Evolutionary conservation across 2,329 filamentous ascomycete species (phyloP).

Genomic region (Penicillium sp.): DNA sequence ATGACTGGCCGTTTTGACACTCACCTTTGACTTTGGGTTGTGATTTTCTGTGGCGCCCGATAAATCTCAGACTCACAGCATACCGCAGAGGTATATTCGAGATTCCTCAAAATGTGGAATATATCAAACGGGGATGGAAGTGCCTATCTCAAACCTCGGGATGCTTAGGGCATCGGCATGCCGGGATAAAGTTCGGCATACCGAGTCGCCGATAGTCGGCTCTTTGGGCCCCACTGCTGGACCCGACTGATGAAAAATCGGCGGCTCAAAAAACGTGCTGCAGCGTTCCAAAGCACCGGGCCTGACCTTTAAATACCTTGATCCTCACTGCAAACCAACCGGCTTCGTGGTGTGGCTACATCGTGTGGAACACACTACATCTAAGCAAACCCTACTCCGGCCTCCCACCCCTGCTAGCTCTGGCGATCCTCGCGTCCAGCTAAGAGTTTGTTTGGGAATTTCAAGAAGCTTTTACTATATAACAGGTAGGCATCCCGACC

Average conservation of each 20-base stretch:
- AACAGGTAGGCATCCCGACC: not conserved
- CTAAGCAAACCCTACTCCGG: not conserved
- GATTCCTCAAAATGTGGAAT: no score
- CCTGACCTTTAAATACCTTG: not conserved
- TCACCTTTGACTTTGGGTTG: no score
- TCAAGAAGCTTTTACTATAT: not conserved
- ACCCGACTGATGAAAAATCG: conserved; percentile 16
- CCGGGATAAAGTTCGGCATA: conserved; percentile 15
- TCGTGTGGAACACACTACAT: not conserved
- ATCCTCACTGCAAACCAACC: not conserved
- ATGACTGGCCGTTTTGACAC: no score
- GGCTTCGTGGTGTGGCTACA: not conserved
- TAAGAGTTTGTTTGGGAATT: not conserved
- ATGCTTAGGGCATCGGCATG: conserved; percentile 2
- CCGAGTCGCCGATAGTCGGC: conserved; percentile 26
- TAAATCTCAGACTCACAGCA: no score
- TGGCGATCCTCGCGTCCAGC: not conserved
- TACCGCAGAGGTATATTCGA: no score
- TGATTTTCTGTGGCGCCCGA: no score
- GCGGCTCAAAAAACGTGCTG: not conserved
- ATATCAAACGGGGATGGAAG: not conserved
- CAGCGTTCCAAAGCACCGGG: not conserved
- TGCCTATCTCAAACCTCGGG: not conserved
- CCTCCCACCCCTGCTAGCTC: not conserved
- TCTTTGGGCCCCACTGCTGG: conserved; percentile 20